Evolutionary conservation across 768 basidiomycete species (phyloP).

Genomic region (Scleroderma citrinum): DNA sequence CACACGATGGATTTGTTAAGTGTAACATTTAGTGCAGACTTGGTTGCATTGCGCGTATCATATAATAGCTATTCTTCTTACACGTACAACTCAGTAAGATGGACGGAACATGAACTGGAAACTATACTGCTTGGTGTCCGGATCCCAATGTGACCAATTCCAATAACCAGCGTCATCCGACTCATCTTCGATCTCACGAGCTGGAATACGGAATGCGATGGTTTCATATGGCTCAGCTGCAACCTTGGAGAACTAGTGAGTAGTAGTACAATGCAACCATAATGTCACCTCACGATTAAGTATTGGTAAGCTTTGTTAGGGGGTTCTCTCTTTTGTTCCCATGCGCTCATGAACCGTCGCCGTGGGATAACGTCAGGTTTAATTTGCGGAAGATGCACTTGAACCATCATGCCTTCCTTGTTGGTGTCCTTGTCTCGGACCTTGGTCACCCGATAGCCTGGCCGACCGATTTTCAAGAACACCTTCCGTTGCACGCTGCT

Average conservation of each 20-base stretch:
- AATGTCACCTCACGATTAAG: conserved; percentile 68
- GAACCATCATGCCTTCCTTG: conserved; percentile 96
- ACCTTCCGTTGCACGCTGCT: conserved; percentile 83
- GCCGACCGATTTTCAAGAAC: conserved; percentile 95
- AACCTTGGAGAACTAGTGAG: conserved; percentile 57
- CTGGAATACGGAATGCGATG: conserved; percentile 97
- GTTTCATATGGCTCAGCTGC: conserved; percentile 99
- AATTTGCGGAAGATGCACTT: conserved; percentile 93
- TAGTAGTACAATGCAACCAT: conserved; percentile 11
- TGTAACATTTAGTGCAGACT: neutral
- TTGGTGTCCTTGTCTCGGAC: conserved; percentile 87
- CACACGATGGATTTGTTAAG: neutral
- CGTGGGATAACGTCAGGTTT: conserved; percentile 80
- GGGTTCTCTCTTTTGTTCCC: conserved; percentile 93
- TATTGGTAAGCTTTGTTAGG: conserved; percentile 98
- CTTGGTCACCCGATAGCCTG: conserved; percentile 95
- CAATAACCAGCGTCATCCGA: conserved; percentile 84
- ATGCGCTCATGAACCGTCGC: conserved; percentile 93
- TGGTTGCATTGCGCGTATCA: neutral
- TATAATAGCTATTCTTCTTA: neutral
- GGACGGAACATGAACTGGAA: conserved; percentile 96
- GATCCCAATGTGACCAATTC: conserved; percentile 99
- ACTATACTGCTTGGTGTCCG: conserved; percentile 97
- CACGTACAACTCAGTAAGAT: conserved; percentile 23
- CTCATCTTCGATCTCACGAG: conserved; percentile 94